phyloP scores from a whole-genome alignment of 2,329 filamentous ascomycete species.

The Fusarium sp. region DNA sequence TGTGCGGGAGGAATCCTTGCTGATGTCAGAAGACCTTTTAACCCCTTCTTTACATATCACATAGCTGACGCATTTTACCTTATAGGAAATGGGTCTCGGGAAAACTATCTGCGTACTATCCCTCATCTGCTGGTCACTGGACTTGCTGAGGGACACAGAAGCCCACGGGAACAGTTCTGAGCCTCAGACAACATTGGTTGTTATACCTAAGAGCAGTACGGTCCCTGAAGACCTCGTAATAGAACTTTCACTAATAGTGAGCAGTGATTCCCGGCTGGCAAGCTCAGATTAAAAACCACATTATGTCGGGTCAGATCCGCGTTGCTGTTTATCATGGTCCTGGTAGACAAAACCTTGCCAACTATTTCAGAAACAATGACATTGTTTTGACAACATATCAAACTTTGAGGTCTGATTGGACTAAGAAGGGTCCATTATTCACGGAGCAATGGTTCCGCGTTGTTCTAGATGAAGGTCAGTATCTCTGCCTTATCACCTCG shows the following conservation, averaged over 20 bases:
- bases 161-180: slow-evolving; percentile 8
- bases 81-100: slow-evolving; percentile 49
- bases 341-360: not conserved
- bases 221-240: fast-evolving
- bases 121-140: slow-evolving; percentile 40
- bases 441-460: slow-evolving; percentile 45
- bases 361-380: not conserved
- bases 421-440: not conserved
- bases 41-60: fast-evolving
- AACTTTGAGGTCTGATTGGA: slow-evolving; percentile 43
- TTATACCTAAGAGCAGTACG: slow-evolving; percentile 19
- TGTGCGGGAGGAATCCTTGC: not conserved
- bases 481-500: too few relatives aligned
- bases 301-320: not conserved
- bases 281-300: not conserved
- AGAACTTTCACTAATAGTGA: not conserved
- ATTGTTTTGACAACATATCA: slow-evolving; percentile 48
- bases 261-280: slow-evolving; percentile 46
- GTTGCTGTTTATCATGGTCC: not conserved
- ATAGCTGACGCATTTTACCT: fast-evolving
- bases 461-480: slow-evolving; percentile 55
- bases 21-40: not conserved
- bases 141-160: slow-evolving; percentile 16
- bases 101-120: slow-evolving; percentile 46
- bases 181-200: slow-evolving; percentile 32